Percentiles rank a stretch among this genome's conserved stretches.
Conservation (phyloP, 306 rosid genomes). For the Sesbania bispinosa region DNA sequence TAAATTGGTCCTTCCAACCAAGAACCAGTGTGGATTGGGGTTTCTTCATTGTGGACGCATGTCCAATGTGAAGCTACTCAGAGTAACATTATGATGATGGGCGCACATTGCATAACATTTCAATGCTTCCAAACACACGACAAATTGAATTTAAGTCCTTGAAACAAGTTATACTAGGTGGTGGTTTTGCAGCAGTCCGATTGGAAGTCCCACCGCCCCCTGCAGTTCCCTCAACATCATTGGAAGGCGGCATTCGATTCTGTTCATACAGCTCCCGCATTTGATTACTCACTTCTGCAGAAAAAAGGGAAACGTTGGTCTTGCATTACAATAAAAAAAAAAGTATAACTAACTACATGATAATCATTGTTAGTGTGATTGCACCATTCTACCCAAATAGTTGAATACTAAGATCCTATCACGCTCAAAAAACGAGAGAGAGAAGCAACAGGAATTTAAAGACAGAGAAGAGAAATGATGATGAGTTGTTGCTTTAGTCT, state of each 20-base stretch:
- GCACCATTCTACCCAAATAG: constrained; percentile 13
- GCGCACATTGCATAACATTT: no score
- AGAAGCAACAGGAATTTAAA: constrained; percentile 5
- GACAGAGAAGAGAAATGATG: constrained; percentile 23
- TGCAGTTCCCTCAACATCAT: constrained; percentile 67
- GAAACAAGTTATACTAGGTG: no score
- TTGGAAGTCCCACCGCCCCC: constrained; percentile 53
- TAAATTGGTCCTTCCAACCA: constrained; percentile 27
- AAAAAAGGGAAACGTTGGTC: constrained; percentile 30
- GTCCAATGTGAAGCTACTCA: no score
- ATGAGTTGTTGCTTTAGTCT: constrained; percentile 29
- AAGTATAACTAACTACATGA: neutral
- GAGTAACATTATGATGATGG: no score
- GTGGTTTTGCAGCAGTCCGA: constrained; percentile 41
- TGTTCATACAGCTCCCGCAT: constrained; percentile 97
- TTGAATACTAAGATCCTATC: constrained; percentile 12
- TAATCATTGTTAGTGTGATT: neutral
- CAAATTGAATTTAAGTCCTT: no score
- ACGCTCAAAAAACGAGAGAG: neutral
- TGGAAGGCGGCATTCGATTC: constrained; percentile 68
- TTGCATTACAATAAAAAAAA: constrained; percentile 5
- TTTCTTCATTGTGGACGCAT: no score
- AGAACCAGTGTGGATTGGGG: no score
- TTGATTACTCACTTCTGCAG: constrained; percentile 98
- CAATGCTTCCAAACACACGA: no score